A percentile compares a stretch with the other conserved stretches of the same genome.
phyloP scores from a whole-genome alignment of 2,329 filamentous ascomycete species.

The Periconia sp. region DNA sequence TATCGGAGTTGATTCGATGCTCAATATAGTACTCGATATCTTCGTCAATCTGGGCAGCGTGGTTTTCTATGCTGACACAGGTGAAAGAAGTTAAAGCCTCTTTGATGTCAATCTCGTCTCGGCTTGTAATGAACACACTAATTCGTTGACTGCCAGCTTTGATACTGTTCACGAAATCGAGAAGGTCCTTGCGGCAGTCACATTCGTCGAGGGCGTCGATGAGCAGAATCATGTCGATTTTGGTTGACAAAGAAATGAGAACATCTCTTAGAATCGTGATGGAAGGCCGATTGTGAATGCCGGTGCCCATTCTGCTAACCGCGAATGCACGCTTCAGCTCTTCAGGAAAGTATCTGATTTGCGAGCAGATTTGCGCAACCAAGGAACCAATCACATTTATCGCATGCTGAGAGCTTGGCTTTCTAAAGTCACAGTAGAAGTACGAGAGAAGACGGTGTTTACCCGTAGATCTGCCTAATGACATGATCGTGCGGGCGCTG shows the following conservation, averaged over 20 bases:
- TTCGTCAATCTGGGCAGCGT: slow-evolving; percentile 1
- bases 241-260: background rate
- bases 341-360: slow-evolving; percentile 1
- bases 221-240: background rate
- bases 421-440: slow-evolving; percentile 8
- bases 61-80: slow-evolving; percentile 1
- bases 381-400: slow-evolving; percentile 4
- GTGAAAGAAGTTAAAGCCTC: background rate
- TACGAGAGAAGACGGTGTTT: background rate
- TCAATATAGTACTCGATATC: slow-evolving; percentile 8
- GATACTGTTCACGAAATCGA: background rate
- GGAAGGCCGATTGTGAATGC: background rate
- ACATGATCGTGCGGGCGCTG: slow-evolving; percentile 2
- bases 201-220: slow-evolving; percentile 3
- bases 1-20: background rate
- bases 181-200: background rate
- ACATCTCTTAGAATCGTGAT: background rate
- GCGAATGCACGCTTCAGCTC: slow-evolving; percentile 1
- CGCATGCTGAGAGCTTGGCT: background rate
- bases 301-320: background rate
- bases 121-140: background rate
- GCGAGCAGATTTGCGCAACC: slow-evolving; percentile 6
- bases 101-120: background rate
- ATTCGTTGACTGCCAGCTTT: background rate
- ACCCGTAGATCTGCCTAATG: too few species aligned